Evolutionary conservation across 192 early-diverging fungal genomes (phyloP), one percentile per base, ranked within the genome.

Genomic region (Lobosporangium transversale): DNA sequence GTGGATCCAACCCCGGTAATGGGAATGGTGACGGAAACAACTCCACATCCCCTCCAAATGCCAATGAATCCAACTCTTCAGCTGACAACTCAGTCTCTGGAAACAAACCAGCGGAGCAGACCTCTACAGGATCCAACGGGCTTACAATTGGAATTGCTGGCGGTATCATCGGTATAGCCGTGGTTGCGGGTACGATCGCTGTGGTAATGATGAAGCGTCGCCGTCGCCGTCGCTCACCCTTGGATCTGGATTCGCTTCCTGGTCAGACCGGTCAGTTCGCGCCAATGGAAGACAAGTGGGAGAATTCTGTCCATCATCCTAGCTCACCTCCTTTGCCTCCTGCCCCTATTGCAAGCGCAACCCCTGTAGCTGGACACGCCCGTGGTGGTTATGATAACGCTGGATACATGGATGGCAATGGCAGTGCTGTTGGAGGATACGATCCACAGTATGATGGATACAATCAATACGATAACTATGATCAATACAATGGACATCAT

Each of bases 191-290:
- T 6, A 15, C 60, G 30, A 29, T 67, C 6, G 53, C 65, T 2
- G 57, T 62, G 15, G 58, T 67, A 37, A 76, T 58, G 58, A 67
- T 76, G 73, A 76, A 76, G 62, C 58, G 62, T 18, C 70, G 70
- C 23, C 36, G 55, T 4, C 62, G 70, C 21, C 70, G 70, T 64
- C 70, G 50, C 35, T 49, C 58, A n/a, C 62, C 63, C 6, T 45
- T 74, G 18, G 57, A 74, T 26, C 48, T 75, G 9, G 63, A 66
- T 23, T 44, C 62, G 4, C 37, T 64, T 6, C 62, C 70, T 21
- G 63, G 62, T 2, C 37, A 50, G 33, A 42, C 36, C 8, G 45
- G 47, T 37, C 37, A 40, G 37, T 64, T 58, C 44, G 40, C 20
- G 7, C 17, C 27, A 8, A 30, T 42, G 27, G 62, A 52, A n/a